Percentiles rank a stretch among this genome's conserved stretches.
Conservation (phyloP, 176 grass and related monocot genomes). For the Panicum miliaceum region DNA sequence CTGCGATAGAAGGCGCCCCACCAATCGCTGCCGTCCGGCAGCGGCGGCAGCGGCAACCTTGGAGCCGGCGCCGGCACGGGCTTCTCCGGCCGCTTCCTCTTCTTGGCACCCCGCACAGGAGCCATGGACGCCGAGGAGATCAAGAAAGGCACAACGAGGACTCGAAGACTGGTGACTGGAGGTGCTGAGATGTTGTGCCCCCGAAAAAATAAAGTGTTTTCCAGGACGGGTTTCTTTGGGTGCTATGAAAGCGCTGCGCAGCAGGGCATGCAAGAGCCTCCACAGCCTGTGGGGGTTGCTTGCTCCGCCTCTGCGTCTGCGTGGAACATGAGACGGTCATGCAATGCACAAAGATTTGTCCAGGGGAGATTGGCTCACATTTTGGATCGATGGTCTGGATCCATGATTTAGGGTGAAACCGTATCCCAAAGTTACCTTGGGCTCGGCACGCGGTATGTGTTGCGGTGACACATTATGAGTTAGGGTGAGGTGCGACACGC, state of each 20-base stretch:
- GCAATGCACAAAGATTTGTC: background rate
- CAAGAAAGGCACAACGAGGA: slow-evolving; percentile 36
- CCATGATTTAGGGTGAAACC: background rate
- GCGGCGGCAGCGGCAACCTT: slow-evolving; percentile 35
- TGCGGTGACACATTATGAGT: no score
- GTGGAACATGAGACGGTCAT: background rate
- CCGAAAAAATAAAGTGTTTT: slow-evolving; percentile 28
- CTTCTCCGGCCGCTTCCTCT: slow-evolving; percentile 48
- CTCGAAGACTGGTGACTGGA: slow-evolving; percentile 32
- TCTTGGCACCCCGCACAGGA: slow-evolving; percentile 59
- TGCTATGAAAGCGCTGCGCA: slow-evolving; percentile 12
- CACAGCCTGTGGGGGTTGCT: background rate
- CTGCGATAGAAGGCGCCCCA: slow-evolving; percentile 59
- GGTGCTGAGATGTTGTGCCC: slow-evolving; percentile 26
- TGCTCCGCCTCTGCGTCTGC: background rate
- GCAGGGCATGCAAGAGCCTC: slow-evolving; percentile 21
- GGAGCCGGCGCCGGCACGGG: slow-evolving; percentile 26
- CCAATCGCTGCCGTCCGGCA: slow-evolving; percentile 57
- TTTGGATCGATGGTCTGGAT: background rate
- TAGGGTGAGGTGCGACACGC: no score
- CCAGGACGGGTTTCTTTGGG: background rate
- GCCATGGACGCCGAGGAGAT: slow-evolving; percentile 47
- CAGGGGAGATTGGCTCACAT: background rate
- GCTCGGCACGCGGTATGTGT: no score
- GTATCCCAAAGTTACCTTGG: no score